A percentile compares a stretch with the other conserved stretches of the same genome.
phyloP scores from a whole-genome alignment of 1,284 basidiomycete species.

The Fistulinella cinereoalba region DNA sequence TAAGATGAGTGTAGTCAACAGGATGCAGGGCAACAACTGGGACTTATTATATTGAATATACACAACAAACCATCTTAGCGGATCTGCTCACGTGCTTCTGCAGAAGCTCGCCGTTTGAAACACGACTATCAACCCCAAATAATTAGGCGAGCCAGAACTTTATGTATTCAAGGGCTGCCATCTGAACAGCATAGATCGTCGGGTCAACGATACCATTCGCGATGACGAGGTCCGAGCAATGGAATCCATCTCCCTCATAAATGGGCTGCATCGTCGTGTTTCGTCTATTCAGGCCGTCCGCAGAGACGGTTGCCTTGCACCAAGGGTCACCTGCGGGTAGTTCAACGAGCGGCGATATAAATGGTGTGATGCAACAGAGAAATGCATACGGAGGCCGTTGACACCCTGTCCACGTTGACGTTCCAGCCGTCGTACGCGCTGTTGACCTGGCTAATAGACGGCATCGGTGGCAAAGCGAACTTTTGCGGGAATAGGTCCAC shows the following conservation, averaged over 20 bases:
- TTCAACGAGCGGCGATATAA: neutral
- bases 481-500: slow-evolving; percentile 55
- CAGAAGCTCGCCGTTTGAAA: too few species aligned
- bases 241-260: slow-evolving; percentile 58
- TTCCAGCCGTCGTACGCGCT: slow-evolving; percentile 59
- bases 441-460: slow-evolving; percentile 45
- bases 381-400: slow-evolving; percentile 58
- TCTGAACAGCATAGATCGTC: slow-evolving; percentile 54
- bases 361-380: neutral
- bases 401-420: slow-evolving; percentile 50
- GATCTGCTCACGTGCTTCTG: too few species aligned
- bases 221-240: slow-evolving; percentile 58
- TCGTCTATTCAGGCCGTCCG: slow-evolving; percentile 44
- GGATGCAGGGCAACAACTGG: too few species aligned
- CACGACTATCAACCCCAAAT: too few species aligned
- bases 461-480: slow-evolving; percentile 44
- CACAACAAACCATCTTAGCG: too few species aligned
- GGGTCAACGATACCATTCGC: slow-evolving; percentile 44
- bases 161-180: slow-evolving; percentile 41
- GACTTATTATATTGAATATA: too few species aligned
- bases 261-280: slow-evolving; percentile 58
- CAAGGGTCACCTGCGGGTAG: slow-evolving; percentile 61
- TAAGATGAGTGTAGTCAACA: too few species aligned
- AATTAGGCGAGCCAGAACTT: slow-evolving; percentile 52
- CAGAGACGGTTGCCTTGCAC: slow-evolving; percentile 66